Conservation (phyloP, 257 asterid species). For the Rehmannia glutinosa region DNA sequence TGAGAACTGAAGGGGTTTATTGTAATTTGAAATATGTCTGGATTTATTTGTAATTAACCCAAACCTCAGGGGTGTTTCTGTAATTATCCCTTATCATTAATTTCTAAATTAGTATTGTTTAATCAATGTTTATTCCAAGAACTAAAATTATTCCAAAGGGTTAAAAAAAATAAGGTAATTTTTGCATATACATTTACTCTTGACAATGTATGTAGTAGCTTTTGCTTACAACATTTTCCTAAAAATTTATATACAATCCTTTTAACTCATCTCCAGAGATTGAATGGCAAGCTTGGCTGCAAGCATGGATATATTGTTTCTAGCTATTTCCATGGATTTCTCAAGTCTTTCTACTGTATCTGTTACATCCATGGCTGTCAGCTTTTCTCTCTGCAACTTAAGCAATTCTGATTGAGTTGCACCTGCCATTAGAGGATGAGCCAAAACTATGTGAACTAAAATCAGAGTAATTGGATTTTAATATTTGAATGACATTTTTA, state of each 20-base stretch:
- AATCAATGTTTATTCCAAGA: too few relatives aligned
- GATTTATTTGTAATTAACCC: too few relatives aligned
- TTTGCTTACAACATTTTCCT: not conserved
- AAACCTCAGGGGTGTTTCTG: too few relatives aligned
- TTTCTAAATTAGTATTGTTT: too few relatives aligned
- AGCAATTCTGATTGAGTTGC: constrained; percentile 44
- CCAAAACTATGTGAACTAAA: not conserved
- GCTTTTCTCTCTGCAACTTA: constrained; percentile 56
- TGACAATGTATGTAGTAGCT: too few relatives aligned
- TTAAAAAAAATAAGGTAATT: too few relatives aligned
- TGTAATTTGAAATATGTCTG: too few relatives aligned
- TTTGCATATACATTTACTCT: not conserved
- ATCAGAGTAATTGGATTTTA: too few relatives aligned
- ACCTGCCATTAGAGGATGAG: constrained; percentile 31
- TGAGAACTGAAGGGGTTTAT: too few relatives aligned
- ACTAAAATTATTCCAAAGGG: too few relatives aligned
- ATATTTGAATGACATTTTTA: too few relatives aligned
- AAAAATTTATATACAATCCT: not conserved
- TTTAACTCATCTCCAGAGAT: constrained; percentile 31
- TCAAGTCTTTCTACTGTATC: constrained; percentile 64
- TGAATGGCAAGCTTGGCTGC: constrained; percentile 92
- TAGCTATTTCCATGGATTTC: constrained; percentile 34
- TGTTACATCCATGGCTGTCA: constrained; percentile 58
- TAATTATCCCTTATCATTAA: too few relatives aligned
- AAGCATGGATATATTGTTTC: constrained; percentile 43